phyloP scores from a whole-genome alignment of 2,329 filamentous ascomycete genomes.

The Hypoxylon sp. region DNA sequence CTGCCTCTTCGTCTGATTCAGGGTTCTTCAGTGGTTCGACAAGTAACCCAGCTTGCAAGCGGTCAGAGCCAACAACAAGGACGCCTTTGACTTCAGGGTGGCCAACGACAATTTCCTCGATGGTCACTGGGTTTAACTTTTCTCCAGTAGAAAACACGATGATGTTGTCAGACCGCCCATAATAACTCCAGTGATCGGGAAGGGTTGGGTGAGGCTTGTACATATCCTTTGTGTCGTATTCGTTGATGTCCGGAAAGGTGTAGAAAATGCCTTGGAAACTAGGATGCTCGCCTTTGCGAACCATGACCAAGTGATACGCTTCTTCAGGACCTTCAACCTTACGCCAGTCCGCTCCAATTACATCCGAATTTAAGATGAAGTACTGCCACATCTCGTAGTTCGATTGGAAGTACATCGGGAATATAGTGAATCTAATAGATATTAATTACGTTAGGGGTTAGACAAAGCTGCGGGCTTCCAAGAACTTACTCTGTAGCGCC shows the following conservation, averaged over 20 bases:
- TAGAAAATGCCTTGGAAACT: slow-evolving; percentile 53
- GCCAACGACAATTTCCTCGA: slow-evolving; percentile 59
- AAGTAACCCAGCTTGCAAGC: slow-evolving; percentile 64
- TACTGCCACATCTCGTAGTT: slow-evolving; percentile 60
- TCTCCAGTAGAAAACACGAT: slow-evolving; percentile 67
- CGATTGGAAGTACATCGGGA: slow-evolving; percentile 55
- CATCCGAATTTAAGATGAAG: slow-evolving; percentile 60
- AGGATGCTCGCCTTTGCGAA: slow-evolving; percentile 57
- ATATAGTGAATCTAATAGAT: slow-evolving; percentile 54
- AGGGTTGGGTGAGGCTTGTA: slow-evolving; percentile 59
- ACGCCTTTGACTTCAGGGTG: slow-evolving; percentile 60
- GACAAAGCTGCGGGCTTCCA: neutral
- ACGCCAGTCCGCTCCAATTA: slow-evolving; percentile 61
- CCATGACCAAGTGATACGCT: slow-evolving; percentile 58
- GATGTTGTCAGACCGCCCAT: slow-evolving; percentile 61
- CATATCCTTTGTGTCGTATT: slow-evolving; percentile 63
- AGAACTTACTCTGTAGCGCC: slow-evolving; percentile 61
- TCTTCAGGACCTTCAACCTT: slow-evolving; percentile 53
- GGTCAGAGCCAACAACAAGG: slow-evolving; percentile 62
- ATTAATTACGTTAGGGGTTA: slow-evolving; percentile 34
- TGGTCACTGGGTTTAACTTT: slow-evolving; percentile 65
- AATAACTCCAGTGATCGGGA: slow-evolving; percentile 58
- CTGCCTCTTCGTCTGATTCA: slow-evolving; percentile 47
- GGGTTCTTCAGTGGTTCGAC: slow-evolving; percentile 61
- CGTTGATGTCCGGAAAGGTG: slow-evolving; percentile 53